Percentiles rank a stretch among this genome's conserved stretches.
These are phyloP conservation scores for Grifola frondosa DNA, from an alignment of 1,284 basidiomycete species.

Conservation along the genomic window DNA sequence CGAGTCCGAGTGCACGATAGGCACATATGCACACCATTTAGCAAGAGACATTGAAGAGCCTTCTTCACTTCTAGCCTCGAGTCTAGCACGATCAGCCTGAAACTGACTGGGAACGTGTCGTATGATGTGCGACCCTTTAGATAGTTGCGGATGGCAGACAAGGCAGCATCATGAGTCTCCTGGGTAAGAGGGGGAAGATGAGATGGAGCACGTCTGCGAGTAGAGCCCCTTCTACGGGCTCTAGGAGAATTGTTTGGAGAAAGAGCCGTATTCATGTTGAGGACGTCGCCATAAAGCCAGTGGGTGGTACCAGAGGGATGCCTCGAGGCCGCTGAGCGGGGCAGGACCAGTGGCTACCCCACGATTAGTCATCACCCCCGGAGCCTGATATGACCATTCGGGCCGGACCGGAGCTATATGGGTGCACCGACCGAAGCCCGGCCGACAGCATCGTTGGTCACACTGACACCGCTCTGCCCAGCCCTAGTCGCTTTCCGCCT, in stretches of 20 bases:
- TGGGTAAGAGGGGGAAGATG: constrained; percentile 58
- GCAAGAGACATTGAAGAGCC: constrained; percentile 84
- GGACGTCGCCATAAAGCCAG: constrained; percentile 19
- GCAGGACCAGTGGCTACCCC: neutral
- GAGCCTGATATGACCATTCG: neutral
- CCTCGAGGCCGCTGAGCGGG: neutral
- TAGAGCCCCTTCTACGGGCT: constrained; percentile 42
- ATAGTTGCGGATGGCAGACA: constrained; percentile 79
- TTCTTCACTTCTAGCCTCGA: constrained; percentile 93
- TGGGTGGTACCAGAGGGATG: neutral
- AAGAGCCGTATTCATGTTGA: constrained; percentile 41
- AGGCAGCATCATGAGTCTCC: constrained; percentile 72
- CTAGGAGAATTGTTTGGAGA: constrained; percentile 37
- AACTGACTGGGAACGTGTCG: constrained; percentile 95
- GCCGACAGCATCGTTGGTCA: neutral
- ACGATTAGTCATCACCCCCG: constrained; percentile 1
- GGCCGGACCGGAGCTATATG: neutral
- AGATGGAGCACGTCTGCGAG: constrained; percentile 53
- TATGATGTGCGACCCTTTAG: constrained; percentile 87
- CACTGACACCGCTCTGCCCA: neutral
- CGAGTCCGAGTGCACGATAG: constrained; percentile 1
- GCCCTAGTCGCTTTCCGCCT: neutral
- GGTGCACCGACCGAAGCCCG: neutral
- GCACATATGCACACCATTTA: constrained; percentile 64
- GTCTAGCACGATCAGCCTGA: constrained; percentile 95